Evolutionary conservation across 2,329 filamentous ascomycete genomes (phyloP).

Genomic region (Penicillium sp.): DNA sequence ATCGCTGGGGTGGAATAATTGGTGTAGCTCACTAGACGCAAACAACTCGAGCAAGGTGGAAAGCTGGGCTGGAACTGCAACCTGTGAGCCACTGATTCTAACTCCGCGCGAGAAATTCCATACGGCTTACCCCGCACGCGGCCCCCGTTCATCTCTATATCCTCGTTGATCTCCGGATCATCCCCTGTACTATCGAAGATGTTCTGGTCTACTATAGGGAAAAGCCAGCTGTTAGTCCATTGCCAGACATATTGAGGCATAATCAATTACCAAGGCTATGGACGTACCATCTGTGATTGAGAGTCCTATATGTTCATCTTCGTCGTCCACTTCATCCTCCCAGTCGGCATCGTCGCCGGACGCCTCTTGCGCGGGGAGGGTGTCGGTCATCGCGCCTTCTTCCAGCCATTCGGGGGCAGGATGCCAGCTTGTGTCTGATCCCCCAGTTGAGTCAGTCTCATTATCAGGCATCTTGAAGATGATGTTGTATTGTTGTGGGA

Average conservation of each 20-base stretch:
- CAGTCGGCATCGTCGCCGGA: conserved; percentile 12
- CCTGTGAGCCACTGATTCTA: conserved; percentile 5
- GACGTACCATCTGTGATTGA: conserved; percentile 14
- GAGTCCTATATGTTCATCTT: conserved; percentile 53
- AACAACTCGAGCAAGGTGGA: conserved; percentile 53
- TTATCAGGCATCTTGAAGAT: conserved; percentile 19
- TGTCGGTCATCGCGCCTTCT: conserved; percentile 31
- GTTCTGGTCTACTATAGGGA: conserved; percentile 33
- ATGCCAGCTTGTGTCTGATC: conserved; percentile 33
- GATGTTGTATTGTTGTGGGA: conserved; percentile 24
- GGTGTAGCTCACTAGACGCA: conserved; percentile 51
- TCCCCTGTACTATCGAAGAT: conserved; percentile 38
- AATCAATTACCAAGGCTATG: background rate
- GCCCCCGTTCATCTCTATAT: conserved; percentile 30
- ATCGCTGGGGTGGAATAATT: conserved; percentile 46
- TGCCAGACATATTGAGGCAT: background rate
- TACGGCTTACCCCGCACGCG: conserved; percentile 24
- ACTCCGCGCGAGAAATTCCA: no score
- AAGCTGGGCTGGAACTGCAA: conserved; percentile 34
- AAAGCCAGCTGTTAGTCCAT: background rate
- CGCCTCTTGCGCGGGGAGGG: conserved; percentile 12
- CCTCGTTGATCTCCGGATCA: conserved; percentile 37
- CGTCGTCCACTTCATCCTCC: conserved; percentile 17
- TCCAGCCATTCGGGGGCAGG: conserved; percentile 39
- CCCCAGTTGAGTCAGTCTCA: conserved; percentile 22